Evolutionary conservation across 176 grass and related monocot species (phyloP).

Genomic region (Panicum miliaceum): DNA sequence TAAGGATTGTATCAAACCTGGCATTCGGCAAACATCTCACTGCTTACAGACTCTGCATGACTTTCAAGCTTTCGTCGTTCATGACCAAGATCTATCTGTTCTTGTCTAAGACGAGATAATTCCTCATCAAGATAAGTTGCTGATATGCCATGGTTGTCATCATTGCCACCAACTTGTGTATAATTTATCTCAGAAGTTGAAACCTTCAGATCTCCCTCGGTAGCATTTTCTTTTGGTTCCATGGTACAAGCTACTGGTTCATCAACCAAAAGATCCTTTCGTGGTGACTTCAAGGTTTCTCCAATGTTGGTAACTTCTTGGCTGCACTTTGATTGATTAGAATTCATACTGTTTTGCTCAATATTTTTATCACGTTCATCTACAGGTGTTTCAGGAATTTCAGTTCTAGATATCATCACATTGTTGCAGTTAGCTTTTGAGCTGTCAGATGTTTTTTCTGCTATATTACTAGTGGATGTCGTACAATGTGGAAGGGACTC

Average conservation of each 20-base stretch:
- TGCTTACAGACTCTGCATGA: slow-evolving; percentile 90
- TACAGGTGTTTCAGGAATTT: slow-evolving; percentile 7
- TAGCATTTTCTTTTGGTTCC: slow-evolving; percentile 33
- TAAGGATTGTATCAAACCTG: slow-evolving; percentile 62
- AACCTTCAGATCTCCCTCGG: not conserved
- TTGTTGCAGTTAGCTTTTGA: slow-evolving; percentile 40
- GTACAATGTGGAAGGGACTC: slow-evolving; percentile 36
- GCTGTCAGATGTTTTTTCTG: slow-evolving; percentile 38
- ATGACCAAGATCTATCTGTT: slow-evolving; percentile 82
- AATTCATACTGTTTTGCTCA: slow-evolving; percentile 22
- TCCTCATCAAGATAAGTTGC: slow-evolving; percentile 73
- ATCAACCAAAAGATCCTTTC: slow-evolving; percentile 48
- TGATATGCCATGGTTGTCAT: slow-evolving; percentile 54
- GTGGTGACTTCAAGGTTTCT: slow-evolving; percentile 38
- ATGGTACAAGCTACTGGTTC: slow-evolving; percentile 26
- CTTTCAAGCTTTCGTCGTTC: slow-evolving; percentile 82
- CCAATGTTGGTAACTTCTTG: slow-evolving; percentile 25
- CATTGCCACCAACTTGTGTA: slow-evolving; percentile 8
- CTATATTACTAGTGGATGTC: slow-evolving; percentile 37
- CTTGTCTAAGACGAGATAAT: slow-evolving; percentile 80
- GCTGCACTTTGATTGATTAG: slow-evolving; percentile 49
- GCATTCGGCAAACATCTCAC: slow-evolving; percentile 97
- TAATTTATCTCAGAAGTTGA: slow-evolving; percentile 39
- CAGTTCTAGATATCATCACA: slow-evolving; percentile 19
- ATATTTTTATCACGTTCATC: not conserved